Evolutionary conservation across 805 yeast species (phyloP), one percentile per base, ranked within the genome.

Genomic region (Yamadazyma tumulicola): DNA sequence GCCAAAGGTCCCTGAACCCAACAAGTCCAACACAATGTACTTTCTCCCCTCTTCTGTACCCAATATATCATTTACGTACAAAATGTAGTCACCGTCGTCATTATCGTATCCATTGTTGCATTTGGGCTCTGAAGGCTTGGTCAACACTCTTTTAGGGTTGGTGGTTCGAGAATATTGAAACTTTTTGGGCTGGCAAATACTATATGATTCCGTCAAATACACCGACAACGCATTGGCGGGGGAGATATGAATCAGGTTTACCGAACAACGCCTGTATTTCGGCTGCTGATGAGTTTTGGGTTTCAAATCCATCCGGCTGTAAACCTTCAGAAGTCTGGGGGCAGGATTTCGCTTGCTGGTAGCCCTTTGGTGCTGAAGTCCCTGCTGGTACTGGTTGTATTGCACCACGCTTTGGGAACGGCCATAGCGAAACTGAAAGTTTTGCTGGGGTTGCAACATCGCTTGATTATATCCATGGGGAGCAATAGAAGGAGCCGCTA

Each of bases 1-100:
- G 7, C 98, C 98, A 69, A 93, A 93, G 1, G 98, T 89, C 2
- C 99, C 99, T 42, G 89, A 91, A 1, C 99, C 99, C 26, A 93
- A 61, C 11, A 93, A 71, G 57, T 91, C 97, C 38, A 93, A 64
- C 4, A 93, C 96, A 51, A 93, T 70, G 55, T 89, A 91, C 53
- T 85, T 84, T 35, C 89, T 70, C 39, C 86, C 89, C 45, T 85
- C 93, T 47, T 83, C 86, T 3, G 77, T 71, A 4, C 98, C 97
- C 26, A 93, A 64, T 16, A 93, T 79, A 55, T 94, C 98, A 57
- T 94, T 93, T 15, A 93, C 98, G 47, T 88, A 91, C 13, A 94
- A 64, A 37, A 93, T 91, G 54, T 89, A 91, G 61, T 93, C 96
- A 54, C 84, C 77, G 37, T 87, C 88, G 43, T 78, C 81, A 55